phyloP scores from a whole-genome alignment of 495 filamentous ascomycete species.

The Pyrenopolyporus hunteri region DNA sequence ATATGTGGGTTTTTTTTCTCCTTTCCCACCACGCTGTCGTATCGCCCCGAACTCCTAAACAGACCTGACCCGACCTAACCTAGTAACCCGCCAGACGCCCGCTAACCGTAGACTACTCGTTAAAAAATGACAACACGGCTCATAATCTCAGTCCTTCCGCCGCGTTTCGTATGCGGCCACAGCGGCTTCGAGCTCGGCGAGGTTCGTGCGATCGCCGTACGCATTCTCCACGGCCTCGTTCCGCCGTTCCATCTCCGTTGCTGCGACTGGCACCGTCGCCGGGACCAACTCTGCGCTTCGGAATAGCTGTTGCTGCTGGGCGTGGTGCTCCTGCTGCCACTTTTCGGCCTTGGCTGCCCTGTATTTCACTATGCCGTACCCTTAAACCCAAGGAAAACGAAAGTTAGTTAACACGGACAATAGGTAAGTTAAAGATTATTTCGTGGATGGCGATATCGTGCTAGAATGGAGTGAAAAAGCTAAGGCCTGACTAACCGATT shows the following conservation, averaged over 20 bases:
- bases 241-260: constrained; percentile 24
- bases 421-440: not conserved
- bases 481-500: constrained; percentile 36
- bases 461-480: not conserved
- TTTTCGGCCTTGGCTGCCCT: constrained; percentile 36
- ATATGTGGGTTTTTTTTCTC: no score
- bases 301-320: constrained; percentile 24
- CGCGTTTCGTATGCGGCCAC: constrained; percentile 57
- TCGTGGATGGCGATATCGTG: no score
- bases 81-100: not conserved
- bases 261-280: constrained; percentile 32
- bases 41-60: not conserved
- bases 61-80: not conserved
- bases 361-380: constrained; percentile 50
- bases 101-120: not conserved
- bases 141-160: constrained; percentile 34
- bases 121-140: not conserved
- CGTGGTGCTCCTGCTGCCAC: constrained; percentile 29
- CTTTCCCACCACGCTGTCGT: no score
- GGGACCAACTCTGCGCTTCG: constrained; percentile 23
- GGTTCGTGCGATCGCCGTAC: constrained; percentile 63
- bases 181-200: constrained; percentile 64
- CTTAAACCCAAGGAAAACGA: constrained; percentile 4
- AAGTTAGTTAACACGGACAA: not conserved
- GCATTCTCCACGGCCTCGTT: constrained; percentile 55